Evolutionary conservation across 345 rosid genomes (phyloP).

Genomic region (Leavenworthia alabamica): DNA sequence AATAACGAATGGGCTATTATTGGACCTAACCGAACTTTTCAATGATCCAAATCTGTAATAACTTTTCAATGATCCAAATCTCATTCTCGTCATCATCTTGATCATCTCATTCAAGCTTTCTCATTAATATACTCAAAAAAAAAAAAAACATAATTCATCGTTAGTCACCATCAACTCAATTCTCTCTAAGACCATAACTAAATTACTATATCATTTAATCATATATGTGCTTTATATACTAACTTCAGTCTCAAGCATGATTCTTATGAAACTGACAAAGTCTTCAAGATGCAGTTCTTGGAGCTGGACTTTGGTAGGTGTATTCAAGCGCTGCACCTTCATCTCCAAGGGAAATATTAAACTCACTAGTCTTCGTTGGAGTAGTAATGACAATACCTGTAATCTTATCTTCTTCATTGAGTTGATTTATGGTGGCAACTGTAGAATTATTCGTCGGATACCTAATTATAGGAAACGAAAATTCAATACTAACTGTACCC

Average conservation of each 20-base stretch:
- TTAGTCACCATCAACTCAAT: not conserved
- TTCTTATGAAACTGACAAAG: conserved; percentile 4
- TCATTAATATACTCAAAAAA: conserved; percentile 20
- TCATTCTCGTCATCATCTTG: conserved; percentile 51
- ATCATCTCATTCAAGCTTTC: conserved; percentile 62
- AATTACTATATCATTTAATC: not conserved
- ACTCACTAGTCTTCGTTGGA: conserved; percentile 3
- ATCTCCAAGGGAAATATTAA: not conserved
- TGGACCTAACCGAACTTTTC: not conserved
- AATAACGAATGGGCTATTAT: no score
- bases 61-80: no score
- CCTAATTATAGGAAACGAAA: conserved; percentile 17
- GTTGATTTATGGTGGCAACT: not conserved
- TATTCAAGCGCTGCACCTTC: not conserved
- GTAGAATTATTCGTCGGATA: not conserved
- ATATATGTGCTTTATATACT: no score
- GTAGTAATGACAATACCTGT: conserved; percentile 1
- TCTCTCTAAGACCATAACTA: not conserved
- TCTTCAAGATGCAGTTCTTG: not conserved
- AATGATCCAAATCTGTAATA: no score
- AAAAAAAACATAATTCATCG: conserved; percentile 1
- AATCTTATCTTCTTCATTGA: not conserved
- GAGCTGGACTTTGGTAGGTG: not conserved
- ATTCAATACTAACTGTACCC: not conserved
- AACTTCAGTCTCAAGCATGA: no score